phyloP scores from a whole-genome alignment of 75 land plant species.

The Picea sitchensis region DNA sequence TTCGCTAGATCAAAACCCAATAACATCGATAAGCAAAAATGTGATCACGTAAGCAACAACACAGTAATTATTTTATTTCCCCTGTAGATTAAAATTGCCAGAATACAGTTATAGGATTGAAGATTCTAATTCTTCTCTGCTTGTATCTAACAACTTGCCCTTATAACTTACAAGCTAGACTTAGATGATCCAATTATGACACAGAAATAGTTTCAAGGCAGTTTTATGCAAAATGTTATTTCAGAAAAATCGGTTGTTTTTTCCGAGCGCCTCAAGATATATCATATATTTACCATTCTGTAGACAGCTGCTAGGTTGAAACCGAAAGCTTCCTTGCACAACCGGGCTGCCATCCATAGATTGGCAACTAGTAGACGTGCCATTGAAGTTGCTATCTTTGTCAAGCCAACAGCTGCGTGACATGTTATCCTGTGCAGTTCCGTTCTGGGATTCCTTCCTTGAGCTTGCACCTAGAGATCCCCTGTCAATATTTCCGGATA shows the following conservation, averaged over 20 bases:
- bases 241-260: neutral
- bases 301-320: neutral
- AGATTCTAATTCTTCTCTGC: neutral
- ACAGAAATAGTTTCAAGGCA: neutral
- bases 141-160: neutral
- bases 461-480: constrained; percentile 18
- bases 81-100: neutral
- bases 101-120: neutral
- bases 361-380: constrained; percentile 19
- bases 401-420: constrained; percentile 34
- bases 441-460: constrained; percentile 19
- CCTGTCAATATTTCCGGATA: constrained; percentile 16
- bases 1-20: neutral
- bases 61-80: no score
- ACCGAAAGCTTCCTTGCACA: constrained; percentile 4
- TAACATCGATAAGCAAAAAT: neutral
- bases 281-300: neutral
- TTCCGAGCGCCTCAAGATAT: neutral
- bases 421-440: constrained; percentile 12
- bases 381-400: constrained; percentile 28
- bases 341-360: constrained; percentile 25
- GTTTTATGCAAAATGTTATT: neutral
- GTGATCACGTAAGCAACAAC: neutral
- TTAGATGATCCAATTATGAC: neutral
- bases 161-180: neutral